Evolutionary conservation across 176 grass and related monocot genomes (phyloP), one percentile per base, ranked within the genome.

Genomic region (Carex parvula): DNA sequence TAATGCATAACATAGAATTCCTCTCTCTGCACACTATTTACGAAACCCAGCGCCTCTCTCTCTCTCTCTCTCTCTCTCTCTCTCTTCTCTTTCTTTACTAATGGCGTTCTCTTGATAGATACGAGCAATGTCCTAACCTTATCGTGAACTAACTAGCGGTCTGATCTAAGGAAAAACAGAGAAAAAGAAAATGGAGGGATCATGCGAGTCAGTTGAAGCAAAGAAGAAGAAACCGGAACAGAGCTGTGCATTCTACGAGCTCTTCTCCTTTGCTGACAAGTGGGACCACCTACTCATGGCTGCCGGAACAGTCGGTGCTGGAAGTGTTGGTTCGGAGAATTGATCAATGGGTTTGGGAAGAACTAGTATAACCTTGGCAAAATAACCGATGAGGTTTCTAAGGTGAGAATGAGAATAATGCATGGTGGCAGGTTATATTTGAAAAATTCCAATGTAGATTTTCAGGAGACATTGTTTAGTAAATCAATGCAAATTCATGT

Each of bases 301-400:
- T 5, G 85, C 91, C 0, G 94, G 94, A 17, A 94, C 86, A 77
- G 83, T 81, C 20, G n/a, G n/a, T n/a, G n/a, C n/a, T n/a, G n/a
- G n/a, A n/a, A n/a, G n/a, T n/a, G n/a, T n/a, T n/a, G 6, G 30
- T 97, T 97, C 64, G 94, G 92, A 17, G 89, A 97, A 75, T 90
- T 97, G 81, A 88, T 97, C 89, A 92, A 97, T 60, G 92, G 92
- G 16, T 97, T 97, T 86, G 94, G 94, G n/a, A 91, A 92, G 87
- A 97, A 97, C 90, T 82, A 94, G 81, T 72, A 83, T 72, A 80
- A 92, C 65, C 92, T 92, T 78, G 85, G 89, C 39, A 85, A 82
- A 64, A 97, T 97, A 92, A 94, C 91, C 33, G 90, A 89, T 84
- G 90, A 97, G 67, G 94, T 97, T 71, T 90, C 91, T 82, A 97